Conservation (phyloP, 495 filamentous ascomycete species). For the Sordaria brevicollis region DNA sequence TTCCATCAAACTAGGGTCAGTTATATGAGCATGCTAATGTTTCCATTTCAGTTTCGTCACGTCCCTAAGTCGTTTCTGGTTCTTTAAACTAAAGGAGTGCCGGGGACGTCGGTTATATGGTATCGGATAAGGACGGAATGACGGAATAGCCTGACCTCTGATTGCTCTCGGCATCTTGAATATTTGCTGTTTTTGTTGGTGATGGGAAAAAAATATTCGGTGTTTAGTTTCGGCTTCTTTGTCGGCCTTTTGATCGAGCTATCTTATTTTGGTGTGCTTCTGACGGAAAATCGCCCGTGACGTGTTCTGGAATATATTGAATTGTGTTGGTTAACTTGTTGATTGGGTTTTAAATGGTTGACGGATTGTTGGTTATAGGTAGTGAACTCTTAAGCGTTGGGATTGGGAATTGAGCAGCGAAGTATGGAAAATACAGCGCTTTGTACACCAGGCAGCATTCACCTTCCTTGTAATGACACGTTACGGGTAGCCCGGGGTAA, state of each 20-base stretch:
- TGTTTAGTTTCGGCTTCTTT: not conserved
- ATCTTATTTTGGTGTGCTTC: not conserved
- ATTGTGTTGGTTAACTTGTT: not conserved
- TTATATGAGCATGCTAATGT: not conserved
- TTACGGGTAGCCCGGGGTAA: not conserved
- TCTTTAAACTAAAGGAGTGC: too few relatives aligned
- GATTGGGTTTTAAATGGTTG: not conserved
- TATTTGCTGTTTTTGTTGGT: not conserved
- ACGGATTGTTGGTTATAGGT: too few relatives aligned
- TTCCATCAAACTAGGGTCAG: not conserved
- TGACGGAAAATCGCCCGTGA: not conserved
- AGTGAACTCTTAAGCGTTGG: too few relatives aligned
- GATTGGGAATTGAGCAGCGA: too few relatives aligned
- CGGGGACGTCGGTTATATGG: not conserved
- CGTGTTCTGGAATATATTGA: not conserved
- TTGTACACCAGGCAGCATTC: not conserved
- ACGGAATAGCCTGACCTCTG: not conserved
- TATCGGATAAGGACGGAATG: not conserved
- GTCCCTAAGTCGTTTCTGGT: not conserved
- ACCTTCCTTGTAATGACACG: not conserved
- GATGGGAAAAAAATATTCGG: not conserved
- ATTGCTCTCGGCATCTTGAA: not conserved
- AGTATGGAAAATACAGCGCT: not conserved
- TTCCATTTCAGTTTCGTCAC: not conserved
- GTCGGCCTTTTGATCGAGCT: not conserved